Percentiles rank a stretch among this genome's conserved stretches.
Conservation (phyloP, 169 alveolate genomes). For the Babesia gibsoni region DNA sequence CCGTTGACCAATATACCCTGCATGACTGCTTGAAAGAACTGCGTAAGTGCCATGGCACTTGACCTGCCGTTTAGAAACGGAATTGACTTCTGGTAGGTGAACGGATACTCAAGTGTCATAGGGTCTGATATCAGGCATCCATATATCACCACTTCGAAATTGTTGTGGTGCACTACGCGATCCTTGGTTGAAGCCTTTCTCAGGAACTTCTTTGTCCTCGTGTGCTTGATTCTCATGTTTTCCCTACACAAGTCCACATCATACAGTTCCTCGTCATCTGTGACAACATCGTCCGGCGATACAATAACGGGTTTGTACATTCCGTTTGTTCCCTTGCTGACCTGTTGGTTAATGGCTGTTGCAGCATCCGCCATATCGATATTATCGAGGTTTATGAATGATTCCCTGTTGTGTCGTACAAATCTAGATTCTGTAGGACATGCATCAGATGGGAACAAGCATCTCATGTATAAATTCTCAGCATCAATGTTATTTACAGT, state of each 20-base stretch:
- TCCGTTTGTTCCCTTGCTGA: neutral
- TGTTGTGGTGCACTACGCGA: conserved; percentile 9
- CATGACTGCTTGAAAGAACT: conserved; percentile 32
- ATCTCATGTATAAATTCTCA: conserved; percentile 29
- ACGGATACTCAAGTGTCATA: conserved; percentile 23
- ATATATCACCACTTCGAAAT: conserved; percentile 31
- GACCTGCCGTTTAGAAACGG: conserved; percentile 54
- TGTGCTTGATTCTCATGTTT: neutral
- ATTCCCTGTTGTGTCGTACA: conserved; percentile 6
- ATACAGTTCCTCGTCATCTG: conserved; percentile 14
- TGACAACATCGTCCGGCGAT: conserved; percentile 15
- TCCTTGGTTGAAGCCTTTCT: neutral
- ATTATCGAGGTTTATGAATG: neutral
- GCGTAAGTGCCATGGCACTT: conserved; percentile 46
- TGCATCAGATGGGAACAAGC: conserved; percentile 38
- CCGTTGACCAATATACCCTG: conserved; percentile 24
- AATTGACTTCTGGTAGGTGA: conserved; percentile 36
- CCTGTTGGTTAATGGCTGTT: neutral
- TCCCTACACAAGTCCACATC: neutral
- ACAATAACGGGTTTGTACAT: conserved; percentile 20
- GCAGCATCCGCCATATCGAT: conserved; percentile 11
- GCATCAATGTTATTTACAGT: too few species aligned
- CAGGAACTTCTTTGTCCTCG: conserved; percentile 8
- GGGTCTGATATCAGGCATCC: conserved; percentile 36
- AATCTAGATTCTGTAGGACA: conserved; percentile 45